Base-by-base conservation (phyloP, 805 yeast species). In the Wickerhamiella azymoides region DNA sequence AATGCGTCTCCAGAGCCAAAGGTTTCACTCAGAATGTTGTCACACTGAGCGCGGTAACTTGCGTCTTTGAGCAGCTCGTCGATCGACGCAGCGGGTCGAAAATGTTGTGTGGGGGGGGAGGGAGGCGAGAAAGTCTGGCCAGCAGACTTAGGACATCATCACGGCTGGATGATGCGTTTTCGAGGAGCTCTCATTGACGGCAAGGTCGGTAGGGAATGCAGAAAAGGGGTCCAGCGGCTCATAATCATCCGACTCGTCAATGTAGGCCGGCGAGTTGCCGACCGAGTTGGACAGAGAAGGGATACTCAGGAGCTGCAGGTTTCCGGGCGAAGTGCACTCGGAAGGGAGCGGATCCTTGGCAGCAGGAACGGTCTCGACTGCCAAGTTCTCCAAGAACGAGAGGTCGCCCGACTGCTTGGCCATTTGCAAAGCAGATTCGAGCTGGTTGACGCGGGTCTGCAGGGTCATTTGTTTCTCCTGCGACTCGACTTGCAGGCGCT, bases 81-180 rank as follows among this genome's bases (percentile, higher is more conserved):
- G 41, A 56, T 54, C 51, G 59, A 56, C 59, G 59, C 59, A 52
- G 59, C 59, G 39, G 59, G 59, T 49, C 59, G 54, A 51, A 19
- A 18, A 7, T 13, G n/a, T n/a, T 28, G 11, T 37, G 5, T n/a
- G 4, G 11, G 32, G 28, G 30, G 28, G 44, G 6, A 14, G 39
- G 24, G 38, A 38, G 43, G 32, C 39, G 43, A 42, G 39, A 30
- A 19, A 28, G 35, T 43, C 36, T 35, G 42, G 25, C 41, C 43
- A 39, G 38, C 43, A 26, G 33, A 24, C 39, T n/a, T 27, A 41
- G 39, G 24, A 47, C 59, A 56, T 47, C 59, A 56, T 49, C 53
- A 28, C 59, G 51, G 59, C 59, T 54, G 59, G 53, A 54, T 56
- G 59, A 53, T 57, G 59, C 59, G 59, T 47, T 57, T 56, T 56